phyloP scores from a whole-genome alignment of 352 stramenopile species.

The Phytopythium aichiense region DNA sequence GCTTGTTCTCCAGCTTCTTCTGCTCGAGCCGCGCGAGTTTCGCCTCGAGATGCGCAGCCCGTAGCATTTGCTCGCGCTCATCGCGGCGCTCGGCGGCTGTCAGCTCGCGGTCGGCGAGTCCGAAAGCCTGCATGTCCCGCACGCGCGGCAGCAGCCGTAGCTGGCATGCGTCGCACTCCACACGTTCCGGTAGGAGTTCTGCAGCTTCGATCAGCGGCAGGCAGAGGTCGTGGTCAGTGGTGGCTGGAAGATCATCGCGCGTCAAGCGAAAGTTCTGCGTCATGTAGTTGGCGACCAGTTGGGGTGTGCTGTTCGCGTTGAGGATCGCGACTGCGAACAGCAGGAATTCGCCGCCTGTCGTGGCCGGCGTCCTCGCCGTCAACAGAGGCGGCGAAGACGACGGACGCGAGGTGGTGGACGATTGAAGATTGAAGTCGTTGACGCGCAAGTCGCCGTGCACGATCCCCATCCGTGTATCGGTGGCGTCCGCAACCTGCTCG shows the following conservation, averaged over 20 bases:
- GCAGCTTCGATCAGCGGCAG: constrained; percentile 22
- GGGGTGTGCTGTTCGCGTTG: constrained; percentile 43
- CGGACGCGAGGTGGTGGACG: constrained; percentile 2
- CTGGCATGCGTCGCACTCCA: constrained; percentile 54
- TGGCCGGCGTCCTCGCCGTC: neutral
- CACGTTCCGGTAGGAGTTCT: constrained; percentile 33
- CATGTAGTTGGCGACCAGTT: constrained; percentile 63
- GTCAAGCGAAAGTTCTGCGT: constrained; percentile 66
- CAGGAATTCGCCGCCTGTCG: constrained; percentile 39
- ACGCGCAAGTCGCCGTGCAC: constrained; percentile 61
- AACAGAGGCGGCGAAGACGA: neutral
- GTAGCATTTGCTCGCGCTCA: constrained; percentile 50
- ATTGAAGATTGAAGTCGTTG: constrained; percentile 61
- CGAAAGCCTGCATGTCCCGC: constrained; percentile 49
- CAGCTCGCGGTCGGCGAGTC: constrained; percentile 28
- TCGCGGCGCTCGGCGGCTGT: constrained; percentile 37
- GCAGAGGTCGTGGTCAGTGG: constrained; percentile 1
- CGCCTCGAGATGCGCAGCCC: constrained; percentile 43
- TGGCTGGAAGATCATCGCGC: constrained; percentile 14
- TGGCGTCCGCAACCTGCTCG: constrained; percentile 55
- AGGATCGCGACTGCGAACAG: constrained; percentile 69
- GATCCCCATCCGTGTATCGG: constrained; percentile 55
- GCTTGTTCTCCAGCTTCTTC: constrained; percentile 32
- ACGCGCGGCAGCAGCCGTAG: constrained; percentile 51
- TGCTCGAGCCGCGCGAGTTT: constrained; percentile 42